phyloP scores from a whole-genome alignment of 495 filamentous ascomycete species.

The Bacidia gigantensis region DNA sequence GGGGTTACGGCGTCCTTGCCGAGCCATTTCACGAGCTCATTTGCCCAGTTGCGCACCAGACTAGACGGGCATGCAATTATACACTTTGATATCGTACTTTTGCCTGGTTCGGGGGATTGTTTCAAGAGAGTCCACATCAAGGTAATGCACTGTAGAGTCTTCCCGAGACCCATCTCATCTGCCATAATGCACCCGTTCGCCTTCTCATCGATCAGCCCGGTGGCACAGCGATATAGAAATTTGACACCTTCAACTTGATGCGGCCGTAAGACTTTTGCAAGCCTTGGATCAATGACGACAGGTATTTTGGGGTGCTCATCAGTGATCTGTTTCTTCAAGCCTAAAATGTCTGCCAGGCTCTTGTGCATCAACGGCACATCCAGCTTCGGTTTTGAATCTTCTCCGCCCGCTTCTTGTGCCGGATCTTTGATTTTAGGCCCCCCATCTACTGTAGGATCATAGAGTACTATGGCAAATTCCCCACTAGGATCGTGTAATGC shows the following conservation, averaged over 20 bases:
- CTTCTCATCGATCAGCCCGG: constrained; percentile 82
- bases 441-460: constrained; percentile 90
- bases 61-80: constrained; percentile 98
- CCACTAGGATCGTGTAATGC: constrained; percentile 89
- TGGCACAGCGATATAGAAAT: constrained; percentile 90
- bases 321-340: constrained; percentile 78
- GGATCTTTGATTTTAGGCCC: constrained; percentile 35
- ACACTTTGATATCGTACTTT: constrained; percentile 88
- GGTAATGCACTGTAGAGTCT: constrained; percentile 72
- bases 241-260: constrained; percentile 99
- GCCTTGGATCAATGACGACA: constrained; percentile 86
- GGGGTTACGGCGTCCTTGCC: constrained; percentile 81
- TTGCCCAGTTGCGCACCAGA: constrained; percentile 95
- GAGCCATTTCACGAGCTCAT: constrained; percentile 91
- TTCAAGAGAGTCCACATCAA: constrained; percentile 94
- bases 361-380: constrained; percentile 81
- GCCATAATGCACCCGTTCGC: constrained; percentile 99
- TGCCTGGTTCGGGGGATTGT: constrained; percentile 88
- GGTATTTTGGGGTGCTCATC: constrained; percentile 75
- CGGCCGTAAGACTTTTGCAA: constrained; percentile 83
- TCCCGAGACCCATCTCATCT: constrained; percentile 96
- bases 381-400: constrained; percentile 42
- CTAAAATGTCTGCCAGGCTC: constrained; percentile 89
- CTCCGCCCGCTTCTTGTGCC: constrained; percentile 35
- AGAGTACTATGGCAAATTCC: constrained; percentile 92